Base-by-base conservation (phyloP, 371 early-diverging fungal genomes). In the Batkoa obscura region DNA sequence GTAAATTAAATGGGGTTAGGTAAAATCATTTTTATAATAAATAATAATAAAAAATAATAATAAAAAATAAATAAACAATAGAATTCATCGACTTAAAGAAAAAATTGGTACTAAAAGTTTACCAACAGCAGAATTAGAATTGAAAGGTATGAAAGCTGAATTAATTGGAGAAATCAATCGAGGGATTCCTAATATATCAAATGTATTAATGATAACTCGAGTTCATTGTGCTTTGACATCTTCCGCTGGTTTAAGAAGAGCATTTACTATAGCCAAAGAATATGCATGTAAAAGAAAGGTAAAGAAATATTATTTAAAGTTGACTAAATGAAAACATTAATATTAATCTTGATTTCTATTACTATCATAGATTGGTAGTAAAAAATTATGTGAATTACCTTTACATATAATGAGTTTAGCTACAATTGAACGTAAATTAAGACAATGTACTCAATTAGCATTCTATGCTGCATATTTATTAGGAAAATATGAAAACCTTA, bases 51-150 rank as follows among this genome's bases (percentile, higher is more conserved):
- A 23, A 23, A 23, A 23, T 23, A 23, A 23, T 23, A 23, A 23
- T 23, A 23, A 23, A 23, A 23, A 23, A 23, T 23, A 23, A 23
- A 23, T 23, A 23, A 23, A 23, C 23, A 23, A 23, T 23, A 23
- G 23, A 30, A 73, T 80, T 23, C 76, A 76, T 38, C 72, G 80
- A 0, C 57, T 81, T 39, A 81, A 81, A 61, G 70, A 81, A 57
- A 81, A 81, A 62, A 71, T 72, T 43, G 81, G 81, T 2, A 81
- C 81, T 31, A 76, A 75, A 43, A 73, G 75, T 15, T 62, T 84
- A 33, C 81, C 81, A 9, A 84, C 84, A n/a, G 84, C 84, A 6
- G 84, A 84, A 55, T 66, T 81, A 37, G 71, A 76, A 58, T 57
- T 81, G 35, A 59, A 59, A 31, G 72, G 71, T 10, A 74, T 79